Conservation (phyloP, 768 basidiomycete species). For the Boletus vinaceobasis region DNA sequence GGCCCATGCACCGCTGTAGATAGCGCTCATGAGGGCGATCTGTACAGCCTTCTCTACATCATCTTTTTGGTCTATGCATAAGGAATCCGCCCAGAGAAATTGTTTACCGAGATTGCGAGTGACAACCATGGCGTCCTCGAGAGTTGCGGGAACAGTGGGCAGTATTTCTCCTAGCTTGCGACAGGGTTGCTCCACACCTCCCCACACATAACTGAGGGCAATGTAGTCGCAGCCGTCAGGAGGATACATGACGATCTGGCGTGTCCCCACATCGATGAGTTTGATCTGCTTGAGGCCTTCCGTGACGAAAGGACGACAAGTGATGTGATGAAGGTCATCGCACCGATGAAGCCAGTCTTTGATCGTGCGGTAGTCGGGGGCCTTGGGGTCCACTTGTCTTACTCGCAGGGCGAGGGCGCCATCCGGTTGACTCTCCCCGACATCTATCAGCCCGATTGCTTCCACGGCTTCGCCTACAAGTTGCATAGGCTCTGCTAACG, state of each 20-base stretch:
- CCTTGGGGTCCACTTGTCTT: not conserved
- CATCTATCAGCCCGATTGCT: constrained; percentile 2
- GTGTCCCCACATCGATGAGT: constrained; percentile 6
- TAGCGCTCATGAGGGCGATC: constrained; percentile 14
- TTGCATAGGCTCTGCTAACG: not conserved
- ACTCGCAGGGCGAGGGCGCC: not conserved
- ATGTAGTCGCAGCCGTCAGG: constrained; percentile 4
- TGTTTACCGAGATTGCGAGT: constrained; percentile 10
- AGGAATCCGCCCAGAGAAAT: constrained; percentile 17
- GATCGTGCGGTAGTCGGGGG: constrained; percentile 1
- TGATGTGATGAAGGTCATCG: constrained; percentile 5
- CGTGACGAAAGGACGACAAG: constrained; percentile 2
- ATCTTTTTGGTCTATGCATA: constrained; percentile 5
- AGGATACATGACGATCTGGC: constrained; percentile 7
- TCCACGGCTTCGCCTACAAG: constrained; percentile 1
- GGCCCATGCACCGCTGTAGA: constrained; percentile 13
- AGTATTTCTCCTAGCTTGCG: constrained; percentile 10
- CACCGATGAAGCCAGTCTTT: constrained; percentile 7
- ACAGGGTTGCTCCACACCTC: constrained; percentile 3
- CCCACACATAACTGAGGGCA: constrained; percentile 20
- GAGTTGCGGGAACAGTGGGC: constrained; percentile 11
- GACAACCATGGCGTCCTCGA: constrained; percentile 17
- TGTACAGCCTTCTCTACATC: constrained; percentile 6
- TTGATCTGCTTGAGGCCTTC: constrained; percentile 6
- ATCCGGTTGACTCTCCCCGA: not conserved